phyloP scores from a whole-genome alignment of 305 asterid genomes.

The Stenogyne calaminthoides region DNA sequence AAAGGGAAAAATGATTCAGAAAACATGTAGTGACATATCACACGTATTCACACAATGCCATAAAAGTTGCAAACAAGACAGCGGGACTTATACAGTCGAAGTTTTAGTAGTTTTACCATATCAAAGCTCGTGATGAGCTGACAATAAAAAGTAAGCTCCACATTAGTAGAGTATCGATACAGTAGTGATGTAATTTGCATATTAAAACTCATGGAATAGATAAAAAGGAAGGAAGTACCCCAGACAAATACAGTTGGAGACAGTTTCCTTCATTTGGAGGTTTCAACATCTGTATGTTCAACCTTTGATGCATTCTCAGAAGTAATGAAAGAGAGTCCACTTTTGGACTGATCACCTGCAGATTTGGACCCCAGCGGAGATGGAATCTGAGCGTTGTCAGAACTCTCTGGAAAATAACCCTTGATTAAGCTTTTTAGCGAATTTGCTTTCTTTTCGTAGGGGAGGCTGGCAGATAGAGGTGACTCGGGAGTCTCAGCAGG shows the following conservation, averaged over 20 bases:
- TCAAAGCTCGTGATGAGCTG: slow-evolving; percentile 33
- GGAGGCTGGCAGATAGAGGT: slow-evolving; percentile 50
- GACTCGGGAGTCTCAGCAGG: slow-evolving; percentile 52
- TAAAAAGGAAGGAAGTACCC: slow-evolving; percentile 48
- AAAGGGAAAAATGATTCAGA: neutral
- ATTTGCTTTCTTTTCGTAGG: slow-evolving; percentile 44
- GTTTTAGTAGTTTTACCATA: slow-evolving; percentile 35
- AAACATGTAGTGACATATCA: neutral
- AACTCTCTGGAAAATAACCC: slow-evolving; percentile 36
- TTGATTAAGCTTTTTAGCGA: slow-evolving; percentile 34
- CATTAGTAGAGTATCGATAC: slow-evolving; percentile 37
- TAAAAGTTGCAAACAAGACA: slow-evolving; percentile 6
- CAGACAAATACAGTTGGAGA: slow-evolving; percentile 24
- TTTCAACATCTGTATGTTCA: slow-evolving; percentile 43
- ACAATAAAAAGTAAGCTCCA: slow-evolving; percentile 40
- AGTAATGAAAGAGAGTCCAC: slow-evolving; percentile 33
- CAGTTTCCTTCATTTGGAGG: slow-evolving; percentile 38
- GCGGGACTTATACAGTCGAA: slow-evolving; percentile 17
- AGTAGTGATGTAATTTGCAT: slow-evolving; percentile 7
- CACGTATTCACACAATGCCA: slow-evolving; percentile 10
- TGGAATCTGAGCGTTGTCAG: slow-evolving; percentile 40
- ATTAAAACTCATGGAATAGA: slow-evolving; percentile 22
- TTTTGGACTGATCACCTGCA: slow-evolving; percentile 36
- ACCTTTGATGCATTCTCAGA: slow-evolving; percentile 42
- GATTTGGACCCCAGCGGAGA: slow-evolving; percentile 49